Evolutionary conservation across 805 yeast species (phyloP), one percentile per base, ranked within the genome.

Genomic region (Sugiyamaella americana): DNA sequence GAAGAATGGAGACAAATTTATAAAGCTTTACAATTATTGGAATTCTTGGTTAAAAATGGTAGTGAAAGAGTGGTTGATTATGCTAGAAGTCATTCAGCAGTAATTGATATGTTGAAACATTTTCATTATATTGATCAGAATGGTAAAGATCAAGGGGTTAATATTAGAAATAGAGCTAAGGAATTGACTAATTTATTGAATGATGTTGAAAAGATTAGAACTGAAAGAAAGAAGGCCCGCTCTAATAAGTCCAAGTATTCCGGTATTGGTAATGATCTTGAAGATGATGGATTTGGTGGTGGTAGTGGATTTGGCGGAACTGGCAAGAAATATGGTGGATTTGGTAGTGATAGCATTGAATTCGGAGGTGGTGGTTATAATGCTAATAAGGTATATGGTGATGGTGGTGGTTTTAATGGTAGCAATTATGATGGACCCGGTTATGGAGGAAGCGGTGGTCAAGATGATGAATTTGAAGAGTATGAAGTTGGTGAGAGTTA

Each of bases 1-100:
- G 83, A 80, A 63, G 98, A 93, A 68, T 93, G 98, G 98, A 80
- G 98, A 63, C 98, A 93, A 65, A 91, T 93, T 54, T 93, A 93
- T 71, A 93, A 93, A 69, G 81, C 96, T 2, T 73, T 93, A 58
- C 97, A 89, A 63, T 74, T 93, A 64, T 75, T 91, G 65, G 98
- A 93, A 59, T 93, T 87, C 63, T 73, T 93, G 57, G 76, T 93
- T 53, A 87, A 87, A 65, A 86, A 91, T 61, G 98, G 98, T 1
- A 79, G 93, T 23, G 98, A 93, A 67, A 75, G 97, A 50, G 87
- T 93, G 55, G 93, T 93, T 50, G 98, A 93, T 67, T 97, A 91
- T 55, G 87, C 95, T 4, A 76, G 97, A 49, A 78, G 91, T 16
- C 91, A 88, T 63, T 63, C 85, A 49, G 79, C 84, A 20, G 74